Evolutionary conservation across 2,329 filamentous ascomycete genomes (phyloP).

Genomic region (Fusarium brevicatenulatum): DNA sequence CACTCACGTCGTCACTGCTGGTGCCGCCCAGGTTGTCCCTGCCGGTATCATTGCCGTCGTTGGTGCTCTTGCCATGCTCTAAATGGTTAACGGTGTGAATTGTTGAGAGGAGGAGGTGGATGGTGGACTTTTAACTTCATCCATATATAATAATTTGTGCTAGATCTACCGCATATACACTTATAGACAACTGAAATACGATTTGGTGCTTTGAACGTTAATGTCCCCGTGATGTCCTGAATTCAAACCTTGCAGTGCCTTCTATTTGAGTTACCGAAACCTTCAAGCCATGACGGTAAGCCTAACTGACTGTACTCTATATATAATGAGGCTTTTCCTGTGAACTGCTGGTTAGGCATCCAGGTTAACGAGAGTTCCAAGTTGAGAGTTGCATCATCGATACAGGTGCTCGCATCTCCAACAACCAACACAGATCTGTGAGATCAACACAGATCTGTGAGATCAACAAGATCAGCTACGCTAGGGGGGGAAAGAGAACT

Average conservation of each 20-base stretch:
- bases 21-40: conserved; percentile 35
- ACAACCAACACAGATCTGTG: neutral
- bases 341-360: rapidly evolving
- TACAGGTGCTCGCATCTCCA: rapidly evolving
- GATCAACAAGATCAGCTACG: neutral
- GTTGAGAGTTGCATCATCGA: rapidly evolving
- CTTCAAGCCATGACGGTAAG: rapidly evolving
- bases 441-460: neutral
- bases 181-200: neutral
- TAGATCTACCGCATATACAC: neutral
- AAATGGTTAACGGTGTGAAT: conserved; percentile 3
- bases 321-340: rapidly evolving
- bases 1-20: conserved; percentile 27
- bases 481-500: no score
- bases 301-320: rapidly evolving
- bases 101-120: neutral
- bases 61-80: conserved; percentile 42
- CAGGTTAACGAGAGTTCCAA: rapidly evolving
- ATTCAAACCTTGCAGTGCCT: rapidly evolving
- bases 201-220: neutral
- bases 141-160: neutral
- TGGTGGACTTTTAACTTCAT: neutral
- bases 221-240: rapidly evolving
- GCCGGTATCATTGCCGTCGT: conserved; percentile 39
- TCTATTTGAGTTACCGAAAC: rapidly evolving